Base-by-base conservation (phyloP, 805 yeast species). In the Isabelozyma gotoi region DNA sequence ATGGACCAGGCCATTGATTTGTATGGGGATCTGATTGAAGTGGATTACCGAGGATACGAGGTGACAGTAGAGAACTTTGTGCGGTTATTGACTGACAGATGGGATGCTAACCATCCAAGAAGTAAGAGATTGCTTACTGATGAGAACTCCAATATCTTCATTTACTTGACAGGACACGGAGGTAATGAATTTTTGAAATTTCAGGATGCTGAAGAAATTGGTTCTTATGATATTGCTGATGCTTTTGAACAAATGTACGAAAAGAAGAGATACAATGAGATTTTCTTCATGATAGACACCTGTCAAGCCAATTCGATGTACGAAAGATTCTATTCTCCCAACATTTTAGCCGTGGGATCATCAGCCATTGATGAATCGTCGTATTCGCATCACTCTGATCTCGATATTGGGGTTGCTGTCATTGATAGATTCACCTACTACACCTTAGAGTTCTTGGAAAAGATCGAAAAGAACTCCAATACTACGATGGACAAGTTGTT, bases 301-400 rank as follows among this genome's bases (percentile, higher is more conserved):
- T 94, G 99, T 60, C 99, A 94, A 71, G 99, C 99, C 19, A 94
- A 92, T 66, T 89, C 99, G 12, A 92, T 94, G 99, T 94, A 86
- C 67, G 84, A 95, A 44, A 80, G 85, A 57, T 82, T 92, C 59
- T 90, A 89, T 61, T 85, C 96, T 7, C 98, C 99, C 27, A 90
- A 94, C 61, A 81, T 94, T 37, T 66, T 94, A 41, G 88, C 97
- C 1, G 95, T 92, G 29, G 99, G 99, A 0, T 89, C 97, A 1
- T 86, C 96, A 7, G 85, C 78, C 51, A 49, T 88, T 6, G 96
- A 85, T 43, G 97, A 94, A 65, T 83, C 92, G 40, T 88, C 96
- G 2, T 94, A 90, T 59, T 90, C 97, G 1, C 98, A 94, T 57
- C 96, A 89, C 62, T 88, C 97, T 1, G 99, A 94, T 62, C 80